phyloP scores from a whole-genome alignment of 139 green algal genomes.

The Trebouxia sp. region DNA sequence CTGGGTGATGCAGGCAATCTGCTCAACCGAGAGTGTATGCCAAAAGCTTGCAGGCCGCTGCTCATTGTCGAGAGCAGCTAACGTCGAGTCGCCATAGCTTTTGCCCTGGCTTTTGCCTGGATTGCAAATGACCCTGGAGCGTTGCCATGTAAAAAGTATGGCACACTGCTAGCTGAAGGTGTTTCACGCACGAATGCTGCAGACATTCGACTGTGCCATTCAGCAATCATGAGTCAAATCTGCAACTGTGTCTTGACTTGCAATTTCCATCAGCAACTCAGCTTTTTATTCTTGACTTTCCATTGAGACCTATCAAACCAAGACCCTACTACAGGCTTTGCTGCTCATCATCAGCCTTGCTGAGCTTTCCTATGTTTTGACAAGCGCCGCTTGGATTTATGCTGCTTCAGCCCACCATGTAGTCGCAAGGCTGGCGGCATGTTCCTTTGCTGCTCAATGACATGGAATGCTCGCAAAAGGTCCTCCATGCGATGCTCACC shows the following conservation, averaged over 20 bases:
- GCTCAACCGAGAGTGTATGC: too few species aligned
- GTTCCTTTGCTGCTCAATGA: background rate
- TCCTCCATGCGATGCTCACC: conserved; percentile 8
- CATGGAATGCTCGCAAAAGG: background rate
- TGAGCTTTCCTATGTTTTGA: background rate
- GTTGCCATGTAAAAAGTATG: background rate
- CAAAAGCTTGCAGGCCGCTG: background rate
- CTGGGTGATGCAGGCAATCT: too few species aligned
- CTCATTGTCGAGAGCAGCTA: conserved; percentile 1
- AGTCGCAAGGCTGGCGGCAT: background rate
- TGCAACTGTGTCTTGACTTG: too few species aligned
- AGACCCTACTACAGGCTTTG: background rate
- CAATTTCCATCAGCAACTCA: too few species aligned
- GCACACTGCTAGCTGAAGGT: background rate
- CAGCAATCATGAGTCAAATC: too few species aligned
- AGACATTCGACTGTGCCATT: too few species aligned
- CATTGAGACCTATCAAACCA: too few species aligned
- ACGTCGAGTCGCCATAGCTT: too few species aligned
- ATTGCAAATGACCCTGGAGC: conserved; percentile 6
- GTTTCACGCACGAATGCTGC: background rate
- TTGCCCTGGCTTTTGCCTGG: too few species aligned
- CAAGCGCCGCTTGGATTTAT: background rate
- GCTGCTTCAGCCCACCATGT: background rate
- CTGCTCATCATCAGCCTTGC: background rate
- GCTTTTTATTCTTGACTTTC: too few species aligned